A percentile compares a stretch with the other conserved stretches of the same genome.
phyloP scores from a whole-genome alignment of 2,329 filamentous ascomycete species.

The Pyrenophora seminiperda region DNA sequence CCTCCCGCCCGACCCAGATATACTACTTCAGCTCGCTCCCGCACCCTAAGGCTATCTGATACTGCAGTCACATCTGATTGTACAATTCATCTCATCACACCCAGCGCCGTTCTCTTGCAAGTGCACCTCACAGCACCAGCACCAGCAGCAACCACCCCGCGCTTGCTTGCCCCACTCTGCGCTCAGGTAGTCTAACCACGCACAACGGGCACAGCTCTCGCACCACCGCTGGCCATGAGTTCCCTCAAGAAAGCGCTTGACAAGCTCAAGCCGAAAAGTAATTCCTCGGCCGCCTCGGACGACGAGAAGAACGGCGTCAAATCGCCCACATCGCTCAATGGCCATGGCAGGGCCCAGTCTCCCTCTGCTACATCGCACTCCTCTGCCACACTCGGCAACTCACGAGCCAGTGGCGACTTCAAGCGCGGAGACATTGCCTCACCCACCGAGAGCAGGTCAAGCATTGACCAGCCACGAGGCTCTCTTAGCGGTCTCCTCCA shows the following conservation, averaged over 20 bases:
- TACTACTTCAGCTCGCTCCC: constrained; percentile 9
- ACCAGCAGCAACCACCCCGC: constrained; percentile 12
- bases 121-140: constrained; percentile 7
- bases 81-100: not conserved
- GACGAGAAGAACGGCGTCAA: constrained; percentile 41
- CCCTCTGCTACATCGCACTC: constrained; percentile 35
- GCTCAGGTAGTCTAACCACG: constrained; percentile 34
- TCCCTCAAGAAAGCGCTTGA: constrained; percentile 55
- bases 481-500: constrained; percentile 44
- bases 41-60: not conserved
- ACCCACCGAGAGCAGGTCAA: constrained; percentile 39
- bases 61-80: not conserved
- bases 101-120: not conserved
- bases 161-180: constrained; percentile 36
- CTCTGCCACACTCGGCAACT: constrained; percentile 33
- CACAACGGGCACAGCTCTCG: constrained; percentile 33
- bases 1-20: constrained; percentile 2
- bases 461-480: constrained; percentile 36
- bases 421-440: constrained; percentile 38
- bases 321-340: constrained; percentile 37
- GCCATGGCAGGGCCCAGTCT: constrained; percentile 35
- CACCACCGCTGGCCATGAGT: constrained; percentile 28
- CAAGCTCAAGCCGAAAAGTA: constrained; percentile 49
- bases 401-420: constrained; percentile 42
- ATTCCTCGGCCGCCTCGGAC: constrained; percentile 41